These are phyloP conservation scores for Aureobasidium pullulans DNA, from an alignment of 2,329 filamentous ascomycete species.

Conservation along the genomic window DNA sequence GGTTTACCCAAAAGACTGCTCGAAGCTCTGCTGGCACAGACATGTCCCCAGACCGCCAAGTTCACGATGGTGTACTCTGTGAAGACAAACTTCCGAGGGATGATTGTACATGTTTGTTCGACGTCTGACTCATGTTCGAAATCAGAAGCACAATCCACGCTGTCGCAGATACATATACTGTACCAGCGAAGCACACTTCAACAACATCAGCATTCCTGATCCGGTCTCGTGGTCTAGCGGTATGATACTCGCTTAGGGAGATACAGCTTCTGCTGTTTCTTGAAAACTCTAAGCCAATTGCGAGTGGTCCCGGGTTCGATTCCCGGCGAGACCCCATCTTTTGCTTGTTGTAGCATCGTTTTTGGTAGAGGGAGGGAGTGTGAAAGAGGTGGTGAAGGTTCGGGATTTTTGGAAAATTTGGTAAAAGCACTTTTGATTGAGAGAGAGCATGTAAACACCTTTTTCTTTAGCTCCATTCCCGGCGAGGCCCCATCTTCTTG, in stretches of 20 bases:
- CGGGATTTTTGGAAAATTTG: background rate
- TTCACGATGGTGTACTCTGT: too few species aligned
- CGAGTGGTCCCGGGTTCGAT: constrained; percentile 17
- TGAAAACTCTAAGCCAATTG: constrained; percentile 6
- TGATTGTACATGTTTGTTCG: too few species aligned
- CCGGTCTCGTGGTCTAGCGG: constrained; percentile 9
- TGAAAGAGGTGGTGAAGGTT: background rate
- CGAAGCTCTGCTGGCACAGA: too few species aligned
- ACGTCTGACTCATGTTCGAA: too few species aligned
- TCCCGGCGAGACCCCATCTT: background rate
- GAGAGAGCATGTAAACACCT: background rate
- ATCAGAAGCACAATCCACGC: background rate
- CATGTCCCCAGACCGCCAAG: too few species aligned
- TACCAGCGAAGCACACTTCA: background rate
- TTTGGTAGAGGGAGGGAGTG: background rate
- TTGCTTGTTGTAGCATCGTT: background rate
- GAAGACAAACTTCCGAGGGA: too few species aligned
- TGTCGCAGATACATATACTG: background rate
- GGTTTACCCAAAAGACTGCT: too few species aligned
- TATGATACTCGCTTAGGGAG: constrained; percentile 12
- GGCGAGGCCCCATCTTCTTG: too few species aligned
- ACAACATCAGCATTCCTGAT: background rate
- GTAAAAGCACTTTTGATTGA: too few species aligned
- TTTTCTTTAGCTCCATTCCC: too few species aligned
- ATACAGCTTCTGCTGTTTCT: background rate